phyloP scores from a whole-genome alignment of 2,329 filamentous ascomycete species.

The Metarhizium anisopliae region DNA sequence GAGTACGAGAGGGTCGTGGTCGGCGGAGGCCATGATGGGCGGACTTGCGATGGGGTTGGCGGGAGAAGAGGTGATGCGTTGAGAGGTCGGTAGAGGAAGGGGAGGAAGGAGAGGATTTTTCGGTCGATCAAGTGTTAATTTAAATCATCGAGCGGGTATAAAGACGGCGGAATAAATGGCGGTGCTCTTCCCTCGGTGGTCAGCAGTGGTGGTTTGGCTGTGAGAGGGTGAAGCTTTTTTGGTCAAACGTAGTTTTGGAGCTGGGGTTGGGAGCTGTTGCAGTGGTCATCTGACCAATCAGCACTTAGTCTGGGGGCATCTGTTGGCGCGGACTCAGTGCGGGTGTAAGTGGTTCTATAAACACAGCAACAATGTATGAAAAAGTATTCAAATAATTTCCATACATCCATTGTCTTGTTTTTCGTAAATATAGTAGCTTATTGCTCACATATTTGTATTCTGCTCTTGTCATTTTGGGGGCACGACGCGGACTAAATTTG shows the following conservation, averaged over 20 bases:
- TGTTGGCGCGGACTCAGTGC: too few relatives aligned
- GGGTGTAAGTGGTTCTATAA: too few relatives aligned
- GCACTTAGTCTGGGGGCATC: not conserved
- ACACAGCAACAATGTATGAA: too few relatives aligned
- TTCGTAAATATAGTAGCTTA: too few relatives aligned
- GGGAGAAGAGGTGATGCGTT: not conserved
- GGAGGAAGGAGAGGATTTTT: not conserved
- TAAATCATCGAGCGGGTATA: not conserved
- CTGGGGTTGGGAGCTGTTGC: not conserved
- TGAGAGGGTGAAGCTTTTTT: not conserved
- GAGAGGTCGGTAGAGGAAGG: not conserved
- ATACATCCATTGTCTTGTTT: too few relatives aligned
- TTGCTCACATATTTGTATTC: too few relatives aligned
- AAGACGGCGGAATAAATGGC: not conserved
- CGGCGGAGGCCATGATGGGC: slow-evolving; percentile 46
- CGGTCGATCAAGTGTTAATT: not conserved
- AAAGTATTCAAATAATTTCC: too few relatives aligned
- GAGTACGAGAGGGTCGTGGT: slow-evolving; percentile 71
- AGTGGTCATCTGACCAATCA: not conserved
- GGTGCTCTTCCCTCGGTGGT: not conserved
- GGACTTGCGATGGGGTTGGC: slow-evolving; percentile 10
- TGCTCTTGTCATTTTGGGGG: too few relatives aligned
- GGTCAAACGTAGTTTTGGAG: not conserved
- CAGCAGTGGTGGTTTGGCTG: not conserved
- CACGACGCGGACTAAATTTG: too few relatives aligned